Base-by-base conservation (phyloP, 164 flowering plant species). In the Vitis riparia region DNA sequence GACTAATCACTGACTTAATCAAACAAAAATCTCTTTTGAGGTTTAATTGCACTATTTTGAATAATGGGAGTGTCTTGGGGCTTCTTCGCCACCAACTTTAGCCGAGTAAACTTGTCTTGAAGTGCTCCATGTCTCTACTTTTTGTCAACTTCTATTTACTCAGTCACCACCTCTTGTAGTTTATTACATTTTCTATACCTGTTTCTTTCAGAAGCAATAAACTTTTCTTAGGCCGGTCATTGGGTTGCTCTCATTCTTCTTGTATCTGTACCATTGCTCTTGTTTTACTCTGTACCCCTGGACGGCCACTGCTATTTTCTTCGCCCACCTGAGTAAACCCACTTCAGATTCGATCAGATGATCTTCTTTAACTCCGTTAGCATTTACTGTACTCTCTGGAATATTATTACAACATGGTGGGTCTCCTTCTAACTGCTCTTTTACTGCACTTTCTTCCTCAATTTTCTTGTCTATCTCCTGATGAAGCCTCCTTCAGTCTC, bases 151-250 rank as follows among this genome's bases (percentile, higher is more conserved):
- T 65, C 7, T 65, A 14, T 9, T 7, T 23, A 11, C 56, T 51
- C 29, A 29, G 1, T 14, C 13, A 29, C 4, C 30, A 11, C 17
- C 15, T 44, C 30, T n/a, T 17, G 11, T 68, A 57, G 23, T 56
- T 68, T 68, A 57, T 11, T 51, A 13, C 55, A 29, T 16, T 37
- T 37, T 37, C 44, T 37, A 3, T 37, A 37, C 44, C 7, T 11
- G 62, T 57, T 57, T 23, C 70, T 67, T 29, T 55, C 52, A 67
- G 9, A 16, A 16, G 19, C 51, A 51, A 23, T 52, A 8, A 14
- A 55, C n/a, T 53, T 52, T 53, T 44, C 19, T 27, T 30, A 52
- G 59, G 68, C 68, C 68, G 69, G 69, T 60, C 60, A 66, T 55
- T 32, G 69, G 47, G 69, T 66, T 55, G 60, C 60, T n/a, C 48